Conservation (phyloP, 2,329 filamentous ascomycete genomes). For the Orbilia javanica region DNA sequence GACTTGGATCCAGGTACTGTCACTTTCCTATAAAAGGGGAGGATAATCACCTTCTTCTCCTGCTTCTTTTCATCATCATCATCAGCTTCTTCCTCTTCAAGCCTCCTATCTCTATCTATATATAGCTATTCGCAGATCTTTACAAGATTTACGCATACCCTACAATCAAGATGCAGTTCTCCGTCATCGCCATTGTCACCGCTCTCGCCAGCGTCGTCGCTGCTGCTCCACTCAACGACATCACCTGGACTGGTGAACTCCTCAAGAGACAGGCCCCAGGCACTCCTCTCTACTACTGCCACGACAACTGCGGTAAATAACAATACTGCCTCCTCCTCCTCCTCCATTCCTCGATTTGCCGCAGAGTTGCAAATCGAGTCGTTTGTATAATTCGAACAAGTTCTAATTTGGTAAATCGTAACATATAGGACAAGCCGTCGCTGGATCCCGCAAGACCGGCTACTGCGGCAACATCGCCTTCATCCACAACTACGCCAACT, state of each 20-base stretch:
- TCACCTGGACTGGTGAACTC: conserved; percentile 60
- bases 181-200: conserved; percentile 29
- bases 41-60: background rate
- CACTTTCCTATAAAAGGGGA: conserved; percentile 34
- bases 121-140: background rate
- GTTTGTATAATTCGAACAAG: background rate
- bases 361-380: no score
- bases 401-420: background rate
- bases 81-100: conserved; percentile 1
- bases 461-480: conserved; percentile 66
- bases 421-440: conserved; percentile 63
- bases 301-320: conserved; percentile 69
- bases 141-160: background rate
- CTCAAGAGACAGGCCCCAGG: conserved; percentile 68
- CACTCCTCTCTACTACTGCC: conserved; percentile 68
- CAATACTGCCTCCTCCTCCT: no score
- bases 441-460: conserved; percentile 64
- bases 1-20: background rate
- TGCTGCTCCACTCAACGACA: conserved; percentile 36
- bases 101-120: background rate
- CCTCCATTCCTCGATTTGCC: no score
- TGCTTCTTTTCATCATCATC: conserved; percentile 18
- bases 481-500: conserved; percentile 66
- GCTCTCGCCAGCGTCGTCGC: conserved; percentile 28
- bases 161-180: conserved; percentile 45